Evolutionary conservation across 2,329 filamentous ascomycete species (phyloP), one percentile per base, ranked within the genome.

Genomic region (Cordyceps militaris): DNA sequence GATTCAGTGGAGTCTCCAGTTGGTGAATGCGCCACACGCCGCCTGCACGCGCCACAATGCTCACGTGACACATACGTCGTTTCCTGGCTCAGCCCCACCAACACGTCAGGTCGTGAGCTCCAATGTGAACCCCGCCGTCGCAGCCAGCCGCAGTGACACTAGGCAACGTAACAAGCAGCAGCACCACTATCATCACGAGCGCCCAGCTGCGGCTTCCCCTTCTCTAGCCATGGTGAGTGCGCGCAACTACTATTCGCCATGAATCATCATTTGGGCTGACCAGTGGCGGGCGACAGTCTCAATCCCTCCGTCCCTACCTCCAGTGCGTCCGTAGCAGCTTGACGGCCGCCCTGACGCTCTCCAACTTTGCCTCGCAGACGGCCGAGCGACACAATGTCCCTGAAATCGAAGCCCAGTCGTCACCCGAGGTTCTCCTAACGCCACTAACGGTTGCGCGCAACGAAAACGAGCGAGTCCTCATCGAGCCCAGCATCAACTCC

Each of bases 381-480:
- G 90, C 92, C 57, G 95, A 99, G 79, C 83, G 94, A 66, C 94
- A 97, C 78, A 99, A 99, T 79, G 93, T 97, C 47, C 94, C 94
- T 61, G 94, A 99, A 74, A 89, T 99, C 67, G 94, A 99, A 79
- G 92, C 93, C 43, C 85, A 86, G 64, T 91, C 88, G 54, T 96
- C 92, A 0, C 94, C 95, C 23, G 94, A 99, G 79, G 87, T 97
- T 60, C 82, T 99, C 23, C 80, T 99, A 61, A 96, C 94, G 68
- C 92, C 93, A 19, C 78, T 99, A 63, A 91, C 88, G 28, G 85
- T 99, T 65, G 88, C 93, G 62, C 86, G 94, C 63, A 99, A 99
- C 75, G 92, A 97, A 75, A 96, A 97, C 72, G 94, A 99, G 81
- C 87, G 89, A 66, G 93, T 99, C 64, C 79, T 96, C 61, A 96